Conservation (phyloP, 805 yeast genomes). For the Candida pseudofarinosa region DNA sequence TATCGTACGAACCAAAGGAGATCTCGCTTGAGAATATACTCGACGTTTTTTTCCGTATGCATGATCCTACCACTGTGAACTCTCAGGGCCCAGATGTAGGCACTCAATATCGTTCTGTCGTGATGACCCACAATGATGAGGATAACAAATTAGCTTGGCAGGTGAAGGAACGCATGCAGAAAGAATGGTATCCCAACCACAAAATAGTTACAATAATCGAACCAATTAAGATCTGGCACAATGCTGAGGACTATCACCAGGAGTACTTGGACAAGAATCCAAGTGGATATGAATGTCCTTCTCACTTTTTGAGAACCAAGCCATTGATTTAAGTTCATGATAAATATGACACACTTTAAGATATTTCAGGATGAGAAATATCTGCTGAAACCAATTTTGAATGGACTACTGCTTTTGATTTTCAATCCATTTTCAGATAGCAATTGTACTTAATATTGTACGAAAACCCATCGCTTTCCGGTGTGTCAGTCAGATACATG, state of each 20-base stretch:
- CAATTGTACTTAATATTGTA: no score
- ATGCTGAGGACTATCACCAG: constrained; percentile 97
- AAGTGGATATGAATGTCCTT: constrained; percentile 83
- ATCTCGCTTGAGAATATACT: constrained; percentile 58
- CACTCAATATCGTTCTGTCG: constrained; percentile 84
- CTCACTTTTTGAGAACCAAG: constrained; percentile 71
- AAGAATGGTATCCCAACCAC: constrained; percentile 69
- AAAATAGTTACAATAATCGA: constrained; percentile 67
- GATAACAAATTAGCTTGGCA: constrained; percentile 45
- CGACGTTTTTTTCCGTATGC: constrained; percentile 85
- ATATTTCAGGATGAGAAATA: no score
- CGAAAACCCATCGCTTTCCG: no score
- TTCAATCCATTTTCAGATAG: no score
- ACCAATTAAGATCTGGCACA: constrained; percentile 69
- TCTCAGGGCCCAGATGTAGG: constrained; percentile 88
- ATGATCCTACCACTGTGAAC: constrained; percentile 86
- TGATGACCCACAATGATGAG: constrained; percentile 57
- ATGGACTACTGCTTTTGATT: no score
- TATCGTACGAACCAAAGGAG: constrained; percentile 71
- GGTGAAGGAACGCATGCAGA: constrained; percentile 55
- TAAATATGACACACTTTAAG: no score
- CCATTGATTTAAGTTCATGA: constrained; percentile 43
- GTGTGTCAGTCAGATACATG: no score
- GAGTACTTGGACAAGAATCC: constrained; percentile 76
- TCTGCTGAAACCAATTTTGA: no score